phyloP scores from a whole-genome alignment of 73 alveolate genomes.

The Blepharisma japonicum region DNA sequence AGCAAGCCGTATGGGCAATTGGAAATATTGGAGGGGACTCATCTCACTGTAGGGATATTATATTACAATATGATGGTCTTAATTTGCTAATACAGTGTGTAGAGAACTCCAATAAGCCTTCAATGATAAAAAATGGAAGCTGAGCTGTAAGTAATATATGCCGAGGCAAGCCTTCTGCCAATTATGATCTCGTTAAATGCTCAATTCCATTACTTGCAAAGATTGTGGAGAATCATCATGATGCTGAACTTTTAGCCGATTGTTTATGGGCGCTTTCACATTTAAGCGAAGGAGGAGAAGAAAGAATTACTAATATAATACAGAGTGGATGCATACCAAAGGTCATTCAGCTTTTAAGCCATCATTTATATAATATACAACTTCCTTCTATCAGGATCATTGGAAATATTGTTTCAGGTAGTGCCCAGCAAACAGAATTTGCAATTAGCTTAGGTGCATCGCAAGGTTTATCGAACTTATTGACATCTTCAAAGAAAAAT shows the following conservation, averaged over 20 bases:
- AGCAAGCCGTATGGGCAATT: constrained; percentile 94
- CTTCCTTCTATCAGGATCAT: constrained; percentile 85
- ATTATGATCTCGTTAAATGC: constrained; percentile 54
- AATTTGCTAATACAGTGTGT: constrained; percentile 74
- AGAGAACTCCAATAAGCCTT: constrained; percentile 58
- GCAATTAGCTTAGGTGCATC: constrained; percentile 78
- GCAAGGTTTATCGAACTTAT: constrained; percentile 61
- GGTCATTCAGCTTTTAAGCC: constrained; percentile 72
- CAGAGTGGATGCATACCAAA: constrained; percentile 68
- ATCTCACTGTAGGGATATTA: constrained; percentile 69
- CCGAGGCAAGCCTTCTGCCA: constrained; percentile 94
- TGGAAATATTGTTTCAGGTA: constrained; percentile 92
- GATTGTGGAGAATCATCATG: constrained; percentile 65
- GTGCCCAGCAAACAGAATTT: constrained; percentile 81
- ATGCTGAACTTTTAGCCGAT: constrained; percentile 85
- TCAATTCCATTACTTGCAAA: constrained; percentile 79
- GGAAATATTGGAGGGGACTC: constrained; percentile 97
- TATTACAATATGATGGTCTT: constrained; percentile 78
- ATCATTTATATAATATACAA: constrained; percentile 55
- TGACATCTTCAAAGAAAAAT: constrained; percentile 64
- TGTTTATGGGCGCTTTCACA: constrained; percentile 88
- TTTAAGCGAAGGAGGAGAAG: constrained; percentile 88
- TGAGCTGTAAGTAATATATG: constrained; percentile 95
- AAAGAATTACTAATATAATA: constrained; percentile 70
- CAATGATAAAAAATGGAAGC: constrained; percentile 74